Conservation (phyloP, 176 grass and related monocot genomes). For the Carex kokanica region DNA sequence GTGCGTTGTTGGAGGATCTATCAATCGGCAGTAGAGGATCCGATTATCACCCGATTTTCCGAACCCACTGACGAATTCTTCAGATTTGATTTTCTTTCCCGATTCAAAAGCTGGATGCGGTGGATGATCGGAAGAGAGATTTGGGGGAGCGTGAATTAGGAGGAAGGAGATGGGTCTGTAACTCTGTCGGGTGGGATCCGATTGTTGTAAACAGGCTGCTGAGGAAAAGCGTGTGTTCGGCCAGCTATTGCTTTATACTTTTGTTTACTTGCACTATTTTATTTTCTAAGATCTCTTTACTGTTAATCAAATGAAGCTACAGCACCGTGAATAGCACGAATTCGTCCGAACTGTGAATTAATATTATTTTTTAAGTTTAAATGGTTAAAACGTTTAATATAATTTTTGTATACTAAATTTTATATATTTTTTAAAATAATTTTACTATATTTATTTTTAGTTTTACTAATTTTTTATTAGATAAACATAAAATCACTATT, state of each 20-base stretch:
- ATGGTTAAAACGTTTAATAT: too few species aligned
- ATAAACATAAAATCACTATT: too few species aligned
- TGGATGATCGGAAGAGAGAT: background rate
- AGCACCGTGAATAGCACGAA: too few species aligned
- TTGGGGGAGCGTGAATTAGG: background rate
- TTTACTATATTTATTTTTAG: too few species aligned
- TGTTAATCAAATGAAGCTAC: too few species aligned
- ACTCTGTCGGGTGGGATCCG: background rate
- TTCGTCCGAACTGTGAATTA: too few species aligned
- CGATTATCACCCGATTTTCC: background rate
- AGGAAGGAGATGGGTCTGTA: background rate
- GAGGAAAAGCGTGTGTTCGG: background rate
- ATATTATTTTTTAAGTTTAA: too few species aligned
- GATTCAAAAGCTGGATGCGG: background rate
- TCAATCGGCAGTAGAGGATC: background rate
- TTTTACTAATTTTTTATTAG: too few species aligned
- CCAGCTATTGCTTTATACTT: background rate
- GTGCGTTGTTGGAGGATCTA: background rate
- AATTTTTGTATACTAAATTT: too few species aligned
- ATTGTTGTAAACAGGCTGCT: background rate
- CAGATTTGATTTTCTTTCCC: background rate
- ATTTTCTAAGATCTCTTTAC: background rate
- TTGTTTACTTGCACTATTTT: background rate
- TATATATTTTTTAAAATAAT: too few species aligned
- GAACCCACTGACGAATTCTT: background rate